Evolutionary conservation across 2,329 filamentous ascomycete species (phyloP), one percentile per base, ranked within the genome.

Genomic region (Leptographium lundbergii): DNA sequence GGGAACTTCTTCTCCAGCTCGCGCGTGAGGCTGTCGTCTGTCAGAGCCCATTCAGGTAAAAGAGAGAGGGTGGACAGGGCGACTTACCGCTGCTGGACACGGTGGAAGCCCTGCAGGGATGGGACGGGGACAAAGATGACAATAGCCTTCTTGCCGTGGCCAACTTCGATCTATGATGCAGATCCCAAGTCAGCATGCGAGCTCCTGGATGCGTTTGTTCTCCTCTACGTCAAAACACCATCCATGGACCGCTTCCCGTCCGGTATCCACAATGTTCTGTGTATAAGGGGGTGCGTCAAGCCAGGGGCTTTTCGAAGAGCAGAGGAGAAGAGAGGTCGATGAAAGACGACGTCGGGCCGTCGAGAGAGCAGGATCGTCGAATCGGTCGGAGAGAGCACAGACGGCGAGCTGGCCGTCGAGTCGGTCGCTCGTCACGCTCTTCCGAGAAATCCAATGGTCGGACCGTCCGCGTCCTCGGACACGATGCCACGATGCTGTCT

Each of bases 1-100:
- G 94, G 97, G 90, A 99, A 99, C 84, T 99, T 99, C 91, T 99
- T 99, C 88, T 99, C 94, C 75, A 99, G 91, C 85, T 99, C 94
- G 81, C 94, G 94, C 79, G 94, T 99, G 75, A 99, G 87, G 75
- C 92, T 97, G 64, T 50, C 54, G 11, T 9, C 55, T 62, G 32
- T 22, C 24, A 34, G 19, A 6, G 6, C 24, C 24, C 10, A 1
- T 2, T 17, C 14, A 9, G n/a, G 17, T 17, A 13, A 17, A 9
- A 17, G 42, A 6, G 6, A 17, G n/a, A 39, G n/a, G 3, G 27
- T 6, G 13, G n/a, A n/a, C n/a, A n/a, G n/a, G n/a, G n/a, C n/a
- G n/a, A 77, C 87, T 79, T 91, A 97, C 92, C 94, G 91, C 84
- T 97, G 94, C 86, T 99, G 94, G 76, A 96, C 90, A 75, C 94